These are phyloP conservation scores for Lactarius akahatsu DNA, from an alignment of 768 basidiomycete genomes.

Conservation along the genomic window DNA sequence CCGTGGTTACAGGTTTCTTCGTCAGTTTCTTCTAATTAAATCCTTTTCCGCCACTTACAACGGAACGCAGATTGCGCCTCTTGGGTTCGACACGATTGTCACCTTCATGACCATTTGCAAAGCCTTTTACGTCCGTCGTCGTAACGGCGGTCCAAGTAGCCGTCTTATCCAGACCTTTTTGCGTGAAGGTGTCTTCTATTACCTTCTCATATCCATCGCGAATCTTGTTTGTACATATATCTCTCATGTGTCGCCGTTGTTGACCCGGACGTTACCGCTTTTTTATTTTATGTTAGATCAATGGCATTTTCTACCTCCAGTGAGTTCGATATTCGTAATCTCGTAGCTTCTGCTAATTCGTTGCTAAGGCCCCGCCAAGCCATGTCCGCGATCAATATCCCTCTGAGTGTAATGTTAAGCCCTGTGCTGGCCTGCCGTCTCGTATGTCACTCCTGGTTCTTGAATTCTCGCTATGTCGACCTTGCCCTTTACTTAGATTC, in stretches of 20 bases:
- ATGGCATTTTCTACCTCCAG: slow-evolving; percentile 87
- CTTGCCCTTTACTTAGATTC: slow-evolving; percentile 48
- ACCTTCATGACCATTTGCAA: slow-evolving; percentile 81
- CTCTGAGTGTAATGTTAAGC: slow-evolving; percentile 80
- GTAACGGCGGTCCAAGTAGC: slow-evolving; percentile 73
- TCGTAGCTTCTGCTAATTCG: slow-evolving; percentile 25
- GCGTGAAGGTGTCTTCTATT: slow-evolving; percentile 84
- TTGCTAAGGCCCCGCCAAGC: slow-evolving; percentile 66
- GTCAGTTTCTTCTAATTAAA: slow-evolving; percentile 24
- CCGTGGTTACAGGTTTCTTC: slow-evolving; percentile 43
- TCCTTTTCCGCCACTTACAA: slow-evolving; percentile 10
- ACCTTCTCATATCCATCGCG: slow-evolving; percentile 81
- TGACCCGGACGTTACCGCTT: slow-evolving; percentile 12
- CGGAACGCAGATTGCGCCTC: slow-evolving; percentile 63
- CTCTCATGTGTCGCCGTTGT: neutral
- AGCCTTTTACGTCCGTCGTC: slow-evolving; percentile 72
- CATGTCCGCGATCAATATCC: slow-evolving; percentile 82
- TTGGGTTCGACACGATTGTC: slow-evolving; percentile 77
- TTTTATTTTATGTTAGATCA: slow-evolving; percentile 45
- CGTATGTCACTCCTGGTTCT: slow-evolving; percentile 38
- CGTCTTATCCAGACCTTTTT: slow-evolving; percentile 81
- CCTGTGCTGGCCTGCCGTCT: slow-evolving; percentile 79
- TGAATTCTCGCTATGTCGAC: neutral
- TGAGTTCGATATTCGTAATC: slow-evolving; percentile 37
- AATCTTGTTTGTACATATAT: slow-evolving; percentile 51